Conservation (phyloP, 2,329 filamentous ascomycete species). For the Cladobotryum mycophilum region DNA sequence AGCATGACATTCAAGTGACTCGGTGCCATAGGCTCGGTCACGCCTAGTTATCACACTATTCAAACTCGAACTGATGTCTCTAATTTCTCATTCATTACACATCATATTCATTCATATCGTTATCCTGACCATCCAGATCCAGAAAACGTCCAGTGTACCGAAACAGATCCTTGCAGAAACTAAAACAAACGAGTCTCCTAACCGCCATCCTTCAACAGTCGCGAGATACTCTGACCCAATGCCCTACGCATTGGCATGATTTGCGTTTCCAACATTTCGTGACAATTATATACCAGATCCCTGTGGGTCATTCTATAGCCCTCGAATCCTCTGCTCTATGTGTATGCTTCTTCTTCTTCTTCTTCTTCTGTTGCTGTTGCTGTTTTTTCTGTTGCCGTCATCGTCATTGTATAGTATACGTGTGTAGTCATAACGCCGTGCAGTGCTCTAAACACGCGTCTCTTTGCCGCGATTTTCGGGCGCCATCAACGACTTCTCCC, state of each 20-base stretch:
- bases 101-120: slow-evolving; percentile 28
- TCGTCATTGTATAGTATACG: not conserved
- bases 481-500: slow-evolving; percentile 58
- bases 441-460: slow-evolving; percentile 22
- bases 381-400: too few relatives aligned
- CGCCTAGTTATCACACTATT: too few relatives aligned
- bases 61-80: not conserved
- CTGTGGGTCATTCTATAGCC: not conserved
- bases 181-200: slow-evolving; percentile 1
- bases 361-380: too few relatives aligned
- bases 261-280: not conserved
- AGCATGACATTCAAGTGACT: too few relatives aligned
- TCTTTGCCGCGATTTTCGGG: slow-evolving; percentile 27
- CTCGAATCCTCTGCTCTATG: not conserved
- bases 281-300: not conserved
- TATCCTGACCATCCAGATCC: slow-evolving; percentile 23
- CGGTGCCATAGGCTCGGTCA: too few relatives aligned
- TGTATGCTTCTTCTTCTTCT: slow-evolving; percentile 1
- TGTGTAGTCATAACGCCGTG: not conserved
- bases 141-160: slow-evolving; percentile 5
- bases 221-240: slow-evolving; percentile 6
- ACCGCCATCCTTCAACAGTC: slow-evolving; percentile 4
- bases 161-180: slow-evolving; percentile 1
- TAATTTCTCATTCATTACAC: slow-evolving; percentile 25
- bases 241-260: not conserved